These are phyloP conservation scores for Ceratobasidium sp. DNA, from an alignment of 1,284 basidiomycete species.

Conservation along the genomic window DNA sequence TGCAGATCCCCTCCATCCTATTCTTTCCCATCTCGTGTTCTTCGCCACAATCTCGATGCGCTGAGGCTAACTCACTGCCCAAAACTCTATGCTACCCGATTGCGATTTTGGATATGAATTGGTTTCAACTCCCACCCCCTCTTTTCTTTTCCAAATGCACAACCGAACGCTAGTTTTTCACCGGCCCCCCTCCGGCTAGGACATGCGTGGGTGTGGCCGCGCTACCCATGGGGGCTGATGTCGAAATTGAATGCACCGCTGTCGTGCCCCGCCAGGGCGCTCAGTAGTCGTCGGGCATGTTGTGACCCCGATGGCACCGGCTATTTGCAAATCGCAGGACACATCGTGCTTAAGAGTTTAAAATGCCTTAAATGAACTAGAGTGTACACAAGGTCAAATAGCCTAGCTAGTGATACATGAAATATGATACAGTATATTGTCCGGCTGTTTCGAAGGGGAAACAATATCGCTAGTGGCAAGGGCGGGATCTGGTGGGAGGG, in stretches of 20 bases:
- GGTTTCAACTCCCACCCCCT: too few species aligned
- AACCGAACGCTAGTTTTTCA: constrained; percentile 62
- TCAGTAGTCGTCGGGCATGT: constrained; percentile 13
- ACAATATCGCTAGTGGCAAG: too few species aligned
- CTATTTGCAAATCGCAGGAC: neutral
- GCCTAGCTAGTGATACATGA: too few species aligned
- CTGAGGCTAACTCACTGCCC: too few species aligned
- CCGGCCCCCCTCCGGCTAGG: constrained; percentile 65
- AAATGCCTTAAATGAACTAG: too few species aligned
- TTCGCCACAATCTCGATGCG: too few species aligned
- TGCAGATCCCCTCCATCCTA: neutral
- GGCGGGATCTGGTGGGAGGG: neutral
- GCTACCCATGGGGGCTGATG: constrained; percentile 68
- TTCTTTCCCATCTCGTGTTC: neutral
- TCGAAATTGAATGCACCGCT: constrained; percentile 75
- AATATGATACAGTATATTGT: neutral
- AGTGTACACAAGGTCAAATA: too few species aligned
- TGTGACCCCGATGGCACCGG: constrained; percentile 23
- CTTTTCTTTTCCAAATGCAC: too few species aligned
- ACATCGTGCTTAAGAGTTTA: too few species aligned
- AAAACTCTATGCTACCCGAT: too few species aligned
- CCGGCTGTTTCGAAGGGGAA: too few species aligned
- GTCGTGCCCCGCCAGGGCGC: neutral
- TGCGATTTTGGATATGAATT: too few species aligned
- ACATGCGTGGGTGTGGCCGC: constrained; percentile 72